These are phyloP conservation scores for Basidiobolus meristosporus DNA, from an alignment of 371 early-diverging fungal genomes.

Conservation along the genomic window DNA sequence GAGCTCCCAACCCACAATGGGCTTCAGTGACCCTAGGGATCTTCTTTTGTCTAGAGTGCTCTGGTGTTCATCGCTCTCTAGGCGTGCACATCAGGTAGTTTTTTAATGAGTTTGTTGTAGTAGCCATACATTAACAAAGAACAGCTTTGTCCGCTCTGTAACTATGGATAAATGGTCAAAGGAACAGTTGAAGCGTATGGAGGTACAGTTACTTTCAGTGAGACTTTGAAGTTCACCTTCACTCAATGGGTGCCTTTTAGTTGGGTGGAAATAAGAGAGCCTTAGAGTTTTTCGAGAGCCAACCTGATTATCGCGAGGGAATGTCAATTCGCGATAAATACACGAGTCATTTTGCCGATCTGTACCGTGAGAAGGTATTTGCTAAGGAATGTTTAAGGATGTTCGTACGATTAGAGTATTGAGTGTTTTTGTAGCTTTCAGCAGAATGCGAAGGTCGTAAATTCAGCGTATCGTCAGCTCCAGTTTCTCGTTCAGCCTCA, in stretches of 20 bases:
- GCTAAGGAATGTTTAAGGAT: too few species aligned
- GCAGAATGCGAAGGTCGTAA: conserved; percentile 24
- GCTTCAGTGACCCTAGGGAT: conserved; percentile 88
- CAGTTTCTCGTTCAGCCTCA: too few species aligned
- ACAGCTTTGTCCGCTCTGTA: conserved; percentile 89
- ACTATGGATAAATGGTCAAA: conserved; percentile 96
- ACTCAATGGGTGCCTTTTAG: conserved; percentile 12
- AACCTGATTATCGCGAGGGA: conserved; percentile 57
- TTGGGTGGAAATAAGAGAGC: conserved; percentile 88
- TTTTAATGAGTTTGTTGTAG: background rate
- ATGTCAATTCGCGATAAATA: conserved; percentile 76
- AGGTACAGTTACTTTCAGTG: too few species aligned
- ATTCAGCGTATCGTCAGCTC: conserved; percentile 5
- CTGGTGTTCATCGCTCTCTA: conserved; percentile 78
- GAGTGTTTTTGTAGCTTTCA: conserved; percentile 11
- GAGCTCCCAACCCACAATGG: conserved; percentile 78
- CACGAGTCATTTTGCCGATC: conserved; percentile 62
- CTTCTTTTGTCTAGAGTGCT: conserved; percentile 94
- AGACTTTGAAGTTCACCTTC: too few species aligned
- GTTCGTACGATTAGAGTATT: too few species aligned
- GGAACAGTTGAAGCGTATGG: conserved; percentile 87
- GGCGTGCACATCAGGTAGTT: conserved; percentile 80
- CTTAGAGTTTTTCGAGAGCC: conserved; percentile 63
- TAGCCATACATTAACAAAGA: background rate
- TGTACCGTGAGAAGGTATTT: conserved; percentile 74